Conservation (phyloP, 805 yeast genomes). For the Candida boleticola region DNA sequence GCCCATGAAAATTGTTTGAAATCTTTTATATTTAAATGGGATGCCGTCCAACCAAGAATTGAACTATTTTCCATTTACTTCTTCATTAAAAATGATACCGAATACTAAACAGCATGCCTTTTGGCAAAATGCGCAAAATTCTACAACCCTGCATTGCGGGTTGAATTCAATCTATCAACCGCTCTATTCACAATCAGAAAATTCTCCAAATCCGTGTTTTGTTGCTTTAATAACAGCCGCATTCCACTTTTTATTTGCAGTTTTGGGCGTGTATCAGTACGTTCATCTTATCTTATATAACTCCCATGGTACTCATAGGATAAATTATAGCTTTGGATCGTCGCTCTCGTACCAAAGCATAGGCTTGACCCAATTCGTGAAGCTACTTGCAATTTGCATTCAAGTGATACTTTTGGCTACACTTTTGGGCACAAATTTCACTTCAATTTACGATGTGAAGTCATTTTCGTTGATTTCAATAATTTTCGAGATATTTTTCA, state of each 20-base stretch:
- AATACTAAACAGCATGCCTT: too few relatives aligned
- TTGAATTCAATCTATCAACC: slow-evolving; percentile 11
- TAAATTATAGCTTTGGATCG: slow-evolving; percentile 19
- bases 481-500: not conserved
- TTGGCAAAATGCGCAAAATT: too few relatives aligned
- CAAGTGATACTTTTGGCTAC: slow-evolving; percentile 10
- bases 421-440: not conserved
- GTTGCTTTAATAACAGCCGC: slow-evolving; percentile 12
- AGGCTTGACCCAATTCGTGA: slow-evolving; percentile 16
- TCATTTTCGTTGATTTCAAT: not conserved
- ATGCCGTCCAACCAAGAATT: too few relatives aligned
- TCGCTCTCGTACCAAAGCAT: slow-evolving; percentile 14
- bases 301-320: slow-evolving; percentile 14
- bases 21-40: too few relatives aligned
- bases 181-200: slow-evolving; percentile 19
- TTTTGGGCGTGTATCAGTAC: slow-evolving; percentile 13
- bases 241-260: slow-evolving; percentile 6
- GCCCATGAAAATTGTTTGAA: too few relatives aligned
- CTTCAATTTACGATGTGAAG: not conserved
- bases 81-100: too few relatives aligned
- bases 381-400: slow-evolving; percentile 14
- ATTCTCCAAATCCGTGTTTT: slow-evolving; percentile 27
- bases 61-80: too few relatives aligned
- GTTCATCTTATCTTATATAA: slow-evolving; percentile 9
- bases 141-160: not conserved